A percentile compares a stretch with the other conserved stretches of the same genome.
Evolutionary conservation across 306 rosid genomes (phyloP).

Genomic region (Rosa rugosa): DNA sequence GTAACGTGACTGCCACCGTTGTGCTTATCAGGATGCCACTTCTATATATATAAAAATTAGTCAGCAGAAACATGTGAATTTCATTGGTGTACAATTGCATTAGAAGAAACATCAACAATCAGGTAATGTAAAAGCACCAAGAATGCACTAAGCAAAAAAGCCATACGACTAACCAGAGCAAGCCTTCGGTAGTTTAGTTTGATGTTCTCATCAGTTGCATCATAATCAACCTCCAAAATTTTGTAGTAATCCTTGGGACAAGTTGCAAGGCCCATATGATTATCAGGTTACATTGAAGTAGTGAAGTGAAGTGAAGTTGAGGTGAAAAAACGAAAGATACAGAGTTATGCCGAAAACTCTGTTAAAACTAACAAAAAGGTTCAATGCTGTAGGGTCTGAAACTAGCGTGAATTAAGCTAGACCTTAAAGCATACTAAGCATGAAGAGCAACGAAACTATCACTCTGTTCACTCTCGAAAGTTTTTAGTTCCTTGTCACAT

Average conservation of each 20-base stretch:
- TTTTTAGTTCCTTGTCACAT: background rate
- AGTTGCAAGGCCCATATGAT: slow-evolving; percentile 12
- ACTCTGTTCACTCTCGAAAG: background rate
- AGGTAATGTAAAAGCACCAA: slow-evolving; percentile 14
- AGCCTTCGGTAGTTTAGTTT: slow-evolving; percentile 66
- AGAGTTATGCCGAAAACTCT: background rate
- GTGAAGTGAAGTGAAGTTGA: slow-evolving; percentile 11
- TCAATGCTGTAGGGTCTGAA: background rate
- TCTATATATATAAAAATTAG: too few relatives aligned
- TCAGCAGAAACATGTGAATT: slow-evolving; percentile 24
- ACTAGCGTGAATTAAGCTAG: background rate
- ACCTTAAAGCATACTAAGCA: too few relatives aligned
- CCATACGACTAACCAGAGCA: slow-evolving; percentile 54
- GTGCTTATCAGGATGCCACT: slow-evolving; percentile 87
- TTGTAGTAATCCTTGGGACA: slow-evolving; percentile 61
- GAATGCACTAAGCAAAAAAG: slow-evolving; percentile 16
- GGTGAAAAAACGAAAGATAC: background rate
- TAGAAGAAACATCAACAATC: background rate
- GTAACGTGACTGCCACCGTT: slow-evolving; percentile 52
- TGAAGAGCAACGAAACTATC: too few relatives aligned
- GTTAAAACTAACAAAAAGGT: background rate
- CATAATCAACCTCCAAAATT: slow-evolving; percentile 73
- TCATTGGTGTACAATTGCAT: slow-evolving; percentile 18
- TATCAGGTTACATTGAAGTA: slow-evolving; percentile 12
- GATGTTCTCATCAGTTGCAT: slow-evolving; percentile 71